Base-by-base conservation (phyloP, 768 basidiomycete genomes). In the Phaeotremella skinneri region DNA sequence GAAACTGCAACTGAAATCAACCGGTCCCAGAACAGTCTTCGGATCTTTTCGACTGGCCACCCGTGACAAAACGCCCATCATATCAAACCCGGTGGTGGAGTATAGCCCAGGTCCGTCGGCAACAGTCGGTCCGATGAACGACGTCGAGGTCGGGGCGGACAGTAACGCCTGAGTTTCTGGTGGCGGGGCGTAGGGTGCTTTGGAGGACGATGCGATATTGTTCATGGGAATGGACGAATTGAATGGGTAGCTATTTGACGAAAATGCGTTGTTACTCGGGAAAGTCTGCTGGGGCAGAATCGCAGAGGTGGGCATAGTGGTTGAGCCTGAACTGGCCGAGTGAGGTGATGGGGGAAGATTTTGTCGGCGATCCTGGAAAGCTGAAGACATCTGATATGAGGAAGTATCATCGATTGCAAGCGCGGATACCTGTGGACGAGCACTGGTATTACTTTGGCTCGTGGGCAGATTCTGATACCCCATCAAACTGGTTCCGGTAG, bases 1-100 rank as follows among this genome's bases (percentile, higher is more conserved):
- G 77, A 98, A 99, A n/a, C 87, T 84, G 73, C 90, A 93, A 4
- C 88, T 87, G 59, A 91, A 80, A 76, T 99, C 94, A 27, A 98
- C 89, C 0, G 94, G 91, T 16, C 96, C 94, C 17, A 98, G 83
- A 9, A 81, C 78, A 42, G 97, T 82, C 58, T 80, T 83, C 0
- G 91, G 90, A 67, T 87, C 83, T 0, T 85, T 84, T 4, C 93
- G 83, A 16, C 81, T 82, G 4, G 83, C 85, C 6, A 98, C 87
- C 6, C 90, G 83, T 9, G 87, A 82, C 26, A 98, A 82, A 43
- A 96, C 81, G 27, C 87, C 84, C 47, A 98, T 80, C 49, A 93
- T 81, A 74, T 98, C 94, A 64, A 96, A 96, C 2, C 94, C 96
- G 0, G 90, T 88, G 0, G 85, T 80, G 1, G 91, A 92, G 79